Evolutionary conservation across 2,329 filamentous ascomycete genomes (phyloP), one percentile per base, ranked within the genome.

Genomic region (Acarospora socialis): DNA sequence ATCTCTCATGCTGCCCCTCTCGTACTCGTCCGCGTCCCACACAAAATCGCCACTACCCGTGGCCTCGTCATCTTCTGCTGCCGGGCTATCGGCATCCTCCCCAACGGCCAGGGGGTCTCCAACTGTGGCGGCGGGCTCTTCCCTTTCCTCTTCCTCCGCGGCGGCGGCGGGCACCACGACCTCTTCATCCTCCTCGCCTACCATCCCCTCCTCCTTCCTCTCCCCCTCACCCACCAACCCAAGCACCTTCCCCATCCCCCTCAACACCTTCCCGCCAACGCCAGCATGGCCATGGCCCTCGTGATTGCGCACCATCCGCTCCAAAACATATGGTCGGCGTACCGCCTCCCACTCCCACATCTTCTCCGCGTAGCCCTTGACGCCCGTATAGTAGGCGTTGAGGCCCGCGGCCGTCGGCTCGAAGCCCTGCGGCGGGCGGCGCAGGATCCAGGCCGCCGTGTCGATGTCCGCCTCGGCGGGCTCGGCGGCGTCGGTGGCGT

Each of bases 301-400:
- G n/a, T n/a, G n/a, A n/a, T n/a, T n/a, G n/a, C n/a, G n/a, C n/a
- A n/a, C n/a, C n/a, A n/a, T n/a, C 59, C 60, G 64, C 26, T 63
- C 59, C 2, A 59, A 35, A 10, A 47, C 39, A 3, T 49, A 51
- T 15, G 50, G 34, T 3, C 48, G 43, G 3, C 46, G 49, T 10
- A 35, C 36, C 4, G 50, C 49, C 7, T 49, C 51, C 57, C 59
- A 67, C 16, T 49, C 58, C 18, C 76, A 46, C 1, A 70, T 67
- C 10, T 57, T 53, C 19, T 66, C 44, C 72, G 72, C 76, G 15
- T 57, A 53, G 3, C 48, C 50, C 43, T 72, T 76, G 6, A 70
- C 70, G 46, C 73, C 67, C 1, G 77, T 52, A 42, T 76, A 72
- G 2, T 77, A 57, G 68, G 69, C 75, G 42, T 65, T 61, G 3